phyloP scores from a whole-genome alignment of 495 filamentous ascomycete genomes.

The Neurospora sp. region DNA sequence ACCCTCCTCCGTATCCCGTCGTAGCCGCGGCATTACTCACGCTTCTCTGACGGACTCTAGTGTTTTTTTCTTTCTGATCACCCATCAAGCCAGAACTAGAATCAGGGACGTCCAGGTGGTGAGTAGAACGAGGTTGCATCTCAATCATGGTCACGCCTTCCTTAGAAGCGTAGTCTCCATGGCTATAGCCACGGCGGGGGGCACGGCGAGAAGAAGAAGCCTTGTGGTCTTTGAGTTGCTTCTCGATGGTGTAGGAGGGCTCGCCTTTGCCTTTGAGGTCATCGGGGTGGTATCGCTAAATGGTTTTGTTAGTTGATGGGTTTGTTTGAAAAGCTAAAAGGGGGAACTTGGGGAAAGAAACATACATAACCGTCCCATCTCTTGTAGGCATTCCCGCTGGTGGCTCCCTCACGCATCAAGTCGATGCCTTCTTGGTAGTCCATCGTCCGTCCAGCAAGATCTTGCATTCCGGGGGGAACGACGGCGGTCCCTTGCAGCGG shows the following conservation, averaged over 20 bases:
- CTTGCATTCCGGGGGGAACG: constrained; percentile 60
- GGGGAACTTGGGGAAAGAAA: background rate
- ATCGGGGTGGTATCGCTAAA: constrained; percentile 54
- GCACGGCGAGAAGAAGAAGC: background rate
- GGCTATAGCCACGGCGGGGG: background rate
- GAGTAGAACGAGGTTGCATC: constrained; percentile 25
- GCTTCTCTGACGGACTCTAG: constrained; percentile 22
- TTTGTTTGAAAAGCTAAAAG: background rate
- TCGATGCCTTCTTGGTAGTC: constrained; percentile 80
- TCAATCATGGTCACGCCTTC: constrained; percentile 10
- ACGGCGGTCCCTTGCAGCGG: constrained; percentile 77
- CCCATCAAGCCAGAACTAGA: background rate
- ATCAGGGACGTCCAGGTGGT: background rate
- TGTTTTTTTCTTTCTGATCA: background rate
- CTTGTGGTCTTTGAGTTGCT: constrained; percentile 43
- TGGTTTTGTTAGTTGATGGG: constrained; percentile 2
- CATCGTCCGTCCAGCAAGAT: constrained; percentile 57
- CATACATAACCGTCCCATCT: constrained; percentile 59
- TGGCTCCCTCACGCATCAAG: constrained; percentile 60
- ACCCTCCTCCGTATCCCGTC: background rate
- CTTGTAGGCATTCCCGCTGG: constrained; percentile 51
- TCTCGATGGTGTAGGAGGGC: constrained; percentile 59
- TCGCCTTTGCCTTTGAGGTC: constrained; percentile 78
- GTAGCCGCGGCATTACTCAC: constrained; percentile 13
- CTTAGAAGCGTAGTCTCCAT: constrained; percentile 8